Evolutionary conservation across 2,329 filamentous ascomycete species (phyloP).

Genomic region (Aspergillus piperis): DNA sequence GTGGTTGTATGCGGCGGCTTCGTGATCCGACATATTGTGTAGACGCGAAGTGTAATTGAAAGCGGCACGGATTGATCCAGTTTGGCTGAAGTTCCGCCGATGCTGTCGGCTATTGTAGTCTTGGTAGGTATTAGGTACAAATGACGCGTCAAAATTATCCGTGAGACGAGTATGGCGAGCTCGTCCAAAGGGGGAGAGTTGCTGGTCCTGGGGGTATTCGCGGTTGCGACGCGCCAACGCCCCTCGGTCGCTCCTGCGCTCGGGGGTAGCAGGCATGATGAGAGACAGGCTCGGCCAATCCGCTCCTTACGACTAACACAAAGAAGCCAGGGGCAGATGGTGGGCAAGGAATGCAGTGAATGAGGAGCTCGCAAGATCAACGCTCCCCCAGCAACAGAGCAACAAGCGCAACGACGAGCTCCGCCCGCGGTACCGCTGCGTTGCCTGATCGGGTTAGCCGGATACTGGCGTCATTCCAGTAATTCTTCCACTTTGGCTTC

Average conservation of each 20-base stretch:
- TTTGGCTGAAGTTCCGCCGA: constrained; percentile 37
- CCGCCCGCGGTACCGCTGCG: constrained; percentile 6
- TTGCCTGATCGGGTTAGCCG: constrained; percentile 23
- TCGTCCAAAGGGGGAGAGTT: constrained; percentile 37
- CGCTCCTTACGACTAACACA: background rate
- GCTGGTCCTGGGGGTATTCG: constrained; percentile 27
- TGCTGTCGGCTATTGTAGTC: constrained; percentile 32
- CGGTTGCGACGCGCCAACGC: constrained; percentile 33
- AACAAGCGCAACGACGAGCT: background rate
- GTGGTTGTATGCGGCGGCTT: constrained; percentile 20
- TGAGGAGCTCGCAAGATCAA: background rate
- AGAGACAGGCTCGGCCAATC: background rate
- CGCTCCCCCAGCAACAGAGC: background rate
- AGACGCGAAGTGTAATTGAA: constrained; percentile 39
- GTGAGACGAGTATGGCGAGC: constrained; percentile 27
- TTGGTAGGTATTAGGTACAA: constrained; percentile 30
- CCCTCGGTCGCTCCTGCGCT: constrained; percentile 30
- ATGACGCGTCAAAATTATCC: constrained; percentile 32
- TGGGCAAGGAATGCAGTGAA: constrained; percentile 4
- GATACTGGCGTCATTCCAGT: background rate
- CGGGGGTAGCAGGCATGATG: constrained; percentile 37
- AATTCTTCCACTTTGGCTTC: background rate
- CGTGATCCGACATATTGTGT: constrained; percentile 30
- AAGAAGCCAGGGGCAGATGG: background rate
- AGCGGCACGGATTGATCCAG: constrained; percentile 42